Evolutionary conservation across 2,329 filamentous ascomycete genomes (phyloP).

Genomic region (Intubia oerlemansii): DNA sequence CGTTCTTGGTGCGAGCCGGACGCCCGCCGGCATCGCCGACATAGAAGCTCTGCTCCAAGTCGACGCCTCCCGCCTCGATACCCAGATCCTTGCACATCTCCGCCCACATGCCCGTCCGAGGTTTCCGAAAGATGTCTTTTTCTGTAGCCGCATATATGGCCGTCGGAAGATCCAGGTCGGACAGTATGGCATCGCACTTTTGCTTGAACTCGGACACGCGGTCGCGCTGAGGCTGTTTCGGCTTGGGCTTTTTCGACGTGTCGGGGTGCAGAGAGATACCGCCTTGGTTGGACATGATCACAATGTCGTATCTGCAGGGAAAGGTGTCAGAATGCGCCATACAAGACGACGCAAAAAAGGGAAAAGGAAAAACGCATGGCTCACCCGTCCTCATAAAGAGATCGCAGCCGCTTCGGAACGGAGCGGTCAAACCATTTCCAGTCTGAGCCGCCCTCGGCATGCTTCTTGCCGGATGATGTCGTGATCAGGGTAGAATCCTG

Average conservation of each 20-base stretch:
- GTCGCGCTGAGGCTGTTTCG: conserved; percentile 38
- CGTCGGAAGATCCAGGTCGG: conserved; percentile 51
- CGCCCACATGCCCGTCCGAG: conserved; percentile 73
- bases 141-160: conserved; percentile 72
- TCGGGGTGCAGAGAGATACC: conserved; percentile 56
- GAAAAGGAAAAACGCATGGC: too few relatives aligned
- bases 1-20: conserved; percentile 22
- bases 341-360: background rate
- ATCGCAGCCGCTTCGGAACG: conserved; percentile 45
- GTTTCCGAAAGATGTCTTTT: conserved; percentile 70
- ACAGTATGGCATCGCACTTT: conserved; percentile 50
- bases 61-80: conserved; percentile 26
- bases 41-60: conserved; percentile 55
- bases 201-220: conserved; percentile 64
- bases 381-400: conserved; percentile 50
- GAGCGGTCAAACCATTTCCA: conserved; percentile 85
- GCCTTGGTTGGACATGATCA: conserved; percentile 77
- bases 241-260: conserved; percentile 14
- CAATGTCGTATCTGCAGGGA: conserved; percentile 8
- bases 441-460: conserved; percentile 47
- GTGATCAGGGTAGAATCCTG: conserved; percentile 76
- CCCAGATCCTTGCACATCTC: conserved; percentile 36
- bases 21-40: conserved; percentile 69
- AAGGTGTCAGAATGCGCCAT: background rate
- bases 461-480: conserved; percentile 62